Conservation (phyloP, 2,329 filamentous ascomycete genomes). For the Colletotrichum phormii region DNA sequence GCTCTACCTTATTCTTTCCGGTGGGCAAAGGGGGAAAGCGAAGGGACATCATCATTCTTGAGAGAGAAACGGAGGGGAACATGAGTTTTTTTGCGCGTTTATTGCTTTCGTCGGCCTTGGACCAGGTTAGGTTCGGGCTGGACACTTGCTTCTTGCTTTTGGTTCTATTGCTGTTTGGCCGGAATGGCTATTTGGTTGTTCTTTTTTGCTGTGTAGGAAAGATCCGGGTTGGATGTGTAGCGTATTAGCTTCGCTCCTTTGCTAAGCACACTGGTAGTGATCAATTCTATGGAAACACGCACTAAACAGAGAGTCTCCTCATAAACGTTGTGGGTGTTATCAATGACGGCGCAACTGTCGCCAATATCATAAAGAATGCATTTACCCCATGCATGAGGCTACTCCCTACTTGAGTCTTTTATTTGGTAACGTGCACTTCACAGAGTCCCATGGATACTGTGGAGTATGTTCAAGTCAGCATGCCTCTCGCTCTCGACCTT, state of each 20-base stretch:
- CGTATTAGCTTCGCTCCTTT: constrained; percentile 7
- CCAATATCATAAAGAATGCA: too few relatives aligned
- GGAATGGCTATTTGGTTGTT: neutral
- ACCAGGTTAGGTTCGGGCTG: constrained; percentile 8
- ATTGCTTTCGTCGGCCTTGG: neutral
- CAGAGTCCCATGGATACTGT: neutral
- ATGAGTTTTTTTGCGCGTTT: neutral
- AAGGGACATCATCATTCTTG: constrained; percentile 20
- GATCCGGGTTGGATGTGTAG: constrained; percentile 11
- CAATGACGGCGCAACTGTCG: too few relatives aligned
- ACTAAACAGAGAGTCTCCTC: neutral
- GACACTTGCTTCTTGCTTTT: neutral
- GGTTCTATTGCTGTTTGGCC: neutral
- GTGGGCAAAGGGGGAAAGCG: neutral
- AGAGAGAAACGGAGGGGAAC: neutral
- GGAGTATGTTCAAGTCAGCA: neutral
- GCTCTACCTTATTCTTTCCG: constrained; percentile 2
- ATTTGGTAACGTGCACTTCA: constrained; percentile 6
- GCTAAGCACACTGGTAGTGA: constrained; percentile 15
- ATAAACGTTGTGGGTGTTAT: neutral
- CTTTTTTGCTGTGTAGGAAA: constrained; percentile 16
- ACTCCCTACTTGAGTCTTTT: neutral
- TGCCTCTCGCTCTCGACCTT: neutral
- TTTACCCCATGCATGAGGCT: too few relatives aligned
- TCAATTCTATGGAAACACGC: constrained; percentile 26